These are phyloP conservation scores for Cladophialophora carrionii DNA, from an alignment of 2,329 filamentous ascomycete genomes.

Conservation along the genomic window DNA sequence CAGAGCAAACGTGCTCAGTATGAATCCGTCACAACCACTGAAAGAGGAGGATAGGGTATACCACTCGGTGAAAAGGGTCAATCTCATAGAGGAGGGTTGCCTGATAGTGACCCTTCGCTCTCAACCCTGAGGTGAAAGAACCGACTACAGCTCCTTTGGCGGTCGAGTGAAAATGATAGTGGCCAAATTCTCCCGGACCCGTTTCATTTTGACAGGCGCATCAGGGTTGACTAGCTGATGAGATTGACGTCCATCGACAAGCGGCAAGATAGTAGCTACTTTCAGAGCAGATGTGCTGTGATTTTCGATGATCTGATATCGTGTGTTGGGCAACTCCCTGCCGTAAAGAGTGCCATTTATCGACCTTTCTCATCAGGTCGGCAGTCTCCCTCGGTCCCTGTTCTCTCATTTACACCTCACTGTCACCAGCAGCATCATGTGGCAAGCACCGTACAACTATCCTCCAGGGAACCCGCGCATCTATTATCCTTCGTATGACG, in stretches of 20 bases:
- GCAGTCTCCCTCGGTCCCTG: background rate
- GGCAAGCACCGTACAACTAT: slow-evolving; percentile 23
- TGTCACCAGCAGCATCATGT: slow-evolving; percentile 18
- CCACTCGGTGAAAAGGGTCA: background rate
- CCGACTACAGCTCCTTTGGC: background rate
- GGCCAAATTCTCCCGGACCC: background rate
- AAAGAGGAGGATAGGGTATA: background rate
- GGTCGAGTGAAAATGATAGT: background rate
- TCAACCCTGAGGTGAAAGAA: background rate
- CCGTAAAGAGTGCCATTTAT: background rate
- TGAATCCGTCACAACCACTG: background rate
- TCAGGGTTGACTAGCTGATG: background rate
- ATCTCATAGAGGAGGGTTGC: background rate
- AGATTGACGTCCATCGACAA: background rate
- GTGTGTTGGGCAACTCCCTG: background rate
- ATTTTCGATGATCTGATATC: background rate
- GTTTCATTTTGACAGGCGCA: background rate
- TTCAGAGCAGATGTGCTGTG: background rate
- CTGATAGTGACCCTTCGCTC: background rate
- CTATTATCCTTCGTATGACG: slow-evolving; percentile 33
- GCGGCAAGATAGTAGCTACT: background rate
- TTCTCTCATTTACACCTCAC: background rate
- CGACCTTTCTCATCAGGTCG: background rate
- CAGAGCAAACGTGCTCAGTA: background rate
- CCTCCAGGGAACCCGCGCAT: slow-evolving; percentile 21